Evolutionary conservation across 2,329 filamentous ascomycete genomes (phyloP).

Genomic region (Ceratocystis alfenasii): DNA sequence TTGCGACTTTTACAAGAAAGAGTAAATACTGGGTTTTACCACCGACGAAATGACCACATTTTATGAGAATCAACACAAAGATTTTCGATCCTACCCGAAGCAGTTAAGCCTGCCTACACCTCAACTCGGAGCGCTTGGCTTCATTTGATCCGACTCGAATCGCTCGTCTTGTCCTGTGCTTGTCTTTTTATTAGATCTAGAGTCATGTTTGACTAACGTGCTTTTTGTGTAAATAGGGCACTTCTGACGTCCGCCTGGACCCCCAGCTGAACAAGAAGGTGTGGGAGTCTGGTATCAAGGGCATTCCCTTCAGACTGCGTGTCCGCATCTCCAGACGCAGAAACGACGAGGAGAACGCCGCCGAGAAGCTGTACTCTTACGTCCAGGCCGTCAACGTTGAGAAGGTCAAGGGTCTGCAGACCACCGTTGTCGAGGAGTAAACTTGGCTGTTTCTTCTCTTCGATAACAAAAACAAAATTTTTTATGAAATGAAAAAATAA

Average conservation of each 20-base stretch:
- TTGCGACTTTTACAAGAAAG: neutral
- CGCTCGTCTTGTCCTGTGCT: neutral
- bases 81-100: neutral
- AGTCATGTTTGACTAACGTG: constrained; percentile 20
- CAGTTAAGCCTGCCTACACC: neutral
- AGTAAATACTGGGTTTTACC: neutral
- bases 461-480: constrained; percentile 26
- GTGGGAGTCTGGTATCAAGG: constrained; percentile 98
- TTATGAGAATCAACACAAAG: neutral
- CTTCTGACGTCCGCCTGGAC: constrained; percentile 92
- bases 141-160: neutral
- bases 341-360: constrained; percentile 99
- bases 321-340: constrained; percentile 98
- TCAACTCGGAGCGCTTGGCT: neutral
- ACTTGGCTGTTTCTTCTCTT: constrained; percentile 24
- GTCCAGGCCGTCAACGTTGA: constrained; percentile 99
- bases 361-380: constrained; percentile 99
- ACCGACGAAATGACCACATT: neutral
- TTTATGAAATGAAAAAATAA: constrained; percentile 27
- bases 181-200: neutral
- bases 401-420: constrained; percentile 95
- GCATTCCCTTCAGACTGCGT: constrained; percentile 91
- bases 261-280: constrained; percentile 99
- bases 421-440: constrained; percentile 71
- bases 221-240: constrained; percentile 51